A percentile compares a stretch with the other conserved stretches of the same genome.
phyloP scores from a whole-genome alignment of 2,329 filamentous ascomycete genomes.

The Phyllosticta capitalensis region DNA sequence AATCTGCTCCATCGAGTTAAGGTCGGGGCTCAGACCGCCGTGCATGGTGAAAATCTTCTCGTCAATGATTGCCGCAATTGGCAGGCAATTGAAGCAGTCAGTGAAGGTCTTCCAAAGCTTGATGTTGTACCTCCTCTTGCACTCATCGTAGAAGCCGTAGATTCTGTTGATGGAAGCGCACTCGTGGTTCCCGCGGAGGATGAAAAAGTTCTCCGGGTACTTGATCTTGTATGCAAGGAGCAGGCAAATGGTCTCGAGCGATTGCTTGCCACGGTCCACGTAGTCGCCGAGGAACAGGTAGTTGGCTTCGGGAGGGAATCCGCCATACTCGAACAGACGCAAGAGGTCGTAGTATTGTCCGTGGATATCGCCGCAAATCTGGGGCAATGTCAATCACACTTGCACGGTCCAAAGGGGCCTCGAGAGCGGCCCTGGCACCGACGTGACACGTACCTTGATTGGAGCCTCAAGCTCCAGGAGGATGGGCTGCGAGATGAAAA shows the following conservation, averaged over 20 bases:
- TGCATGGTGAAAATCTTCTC: constrained; percentile 99
- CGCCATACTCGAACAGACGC: constrained; percentile 94
- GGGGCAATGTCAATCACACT: constrained; percentile 9
- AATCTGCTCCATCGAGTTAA: constrained; percentile 99
- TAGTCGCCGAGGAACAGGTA: constrained; percentile 99
- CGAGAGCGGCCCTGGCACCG: no score
- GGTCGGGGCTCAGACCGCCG: constrained; percentile 88
- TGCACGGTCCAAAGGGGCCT: no score
- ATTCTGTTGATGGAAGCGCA: constrained; percentile 98
- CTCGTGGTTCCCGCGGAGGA: constrained; percentile 96
- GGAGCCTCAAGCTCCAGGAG: constrained; percentile 94
- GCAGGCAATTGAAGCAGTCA: constrained; percentile 98
- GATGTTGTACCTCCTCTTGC: constrained; percentile 98
- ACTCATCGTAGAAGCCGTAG: constrained; percentile 99
- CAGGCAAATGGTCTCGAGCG: constrained; percentile 94
- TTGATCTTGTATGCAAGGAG: constrained; percentile 99
- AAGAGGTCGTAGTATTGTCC: constrained; percentile 98
- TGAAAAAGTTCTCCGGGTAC: constrained; percentile 99
- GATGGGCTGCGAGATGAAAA: constrained; percentile 98
- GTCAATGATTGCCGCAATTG: constrained; percentile 96
- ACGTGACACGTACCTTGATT: constrained; percentile 66
- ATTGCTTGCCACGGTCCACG: constrained; percentile 98
- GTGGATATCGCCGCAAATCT: constrained; percentile 99
- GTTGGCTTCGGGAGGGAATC: constrained; percentile 96
- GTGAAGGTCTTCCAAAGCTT: constrained; percentile 99